Base-by-base conservation (phyloP, 2,329 filamentous ascomycete species). In the Onygenales sp. region DNA sequence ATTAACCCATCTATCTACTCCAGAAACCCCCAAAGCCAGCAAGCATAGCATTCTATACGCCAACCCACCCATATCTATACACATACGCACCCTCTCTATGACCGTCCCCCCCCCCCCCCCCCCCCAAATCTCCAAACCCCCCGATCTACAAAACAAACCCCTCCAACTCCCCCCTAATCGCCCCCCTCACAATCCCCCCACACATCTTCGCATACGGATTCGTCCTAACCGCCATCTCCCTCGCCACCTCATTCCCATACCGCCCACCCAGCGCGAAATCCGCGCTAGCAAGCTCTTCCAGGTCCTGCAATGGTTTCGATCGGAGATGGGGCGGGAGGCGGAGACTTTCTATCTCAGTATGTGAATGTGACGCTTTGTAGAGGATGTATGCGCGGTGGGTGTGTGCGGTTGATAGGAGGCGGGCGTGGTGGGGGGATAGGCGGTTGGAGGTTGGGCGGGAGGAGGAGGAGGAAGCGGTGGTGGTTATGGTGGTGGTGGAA, bases 141-240 rank as follows among this genome's bases (percentile, higher is more conserved):
- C 51, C 27, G 17, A 17, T 17, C 43, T 32, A 2, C 13, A 33
- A 51, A 52, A 50, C 34, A 43, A 42, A 57, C 44, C 67, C 65
- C 42, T 65, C 70, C 51, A 75, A 69, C 66, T 83, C 80, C 64
- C 79, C 78, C 59, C 66, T 74, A 68, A 83, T 68, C 11, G 80
- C 80, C 65, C 82, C 77, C 67, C 77, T 78, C 9, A 83, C 80
- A 63, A 83, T 82, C 1, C 73, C 77, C 4, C 80, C 80, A 65
- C 80, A 83, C 69, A 83, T 75, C 67, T 81, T 82, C 34, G 79
- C 79, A 67, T 83, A 81, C 33, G 80, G 80, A 68, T 83, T 83
- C 47, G 79, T 82, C 64, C 77, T 71, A 13, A 83, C 79, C 11
- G 78, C 77, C 68, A 83, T 69, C 59, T 79, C 75, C 60, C 76